Evolutionary conservation across 2,329 filamentous ascomycete genomes (phyloP), one percentile per base, ranked within the genome.

Genomic region (Tolypocladium paradoxum): DNA sequence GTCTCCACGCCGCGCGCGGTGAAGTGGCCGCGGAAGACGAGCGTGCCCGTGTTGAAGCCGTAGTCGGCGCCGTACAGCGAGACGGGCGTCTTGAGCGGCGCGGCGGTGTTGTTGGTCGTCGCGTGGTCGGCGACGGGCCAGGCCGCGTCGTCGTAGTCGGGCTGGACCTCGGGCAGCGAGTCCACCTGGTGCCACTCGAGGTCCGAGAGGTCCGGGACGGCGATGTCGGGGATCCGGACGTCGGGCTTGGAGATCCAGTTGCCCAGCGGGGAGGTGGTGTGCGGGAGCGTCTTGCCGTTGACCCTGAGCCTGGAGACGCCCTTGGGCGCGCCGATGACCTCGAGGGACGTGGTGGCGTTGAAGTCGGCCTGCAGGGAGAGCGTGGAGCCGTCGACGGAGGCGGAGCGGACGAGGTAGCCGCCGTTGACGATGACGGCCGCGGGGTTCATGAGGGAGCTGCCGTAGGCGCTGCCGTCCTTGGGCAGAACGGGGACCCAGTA

Each of bases 1-100:
- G 72, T 71, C 57, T 89, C 85, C 1, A 74, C 68, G 18, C 84
- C 84, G 1, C 72, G 76, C 5, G 86, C 81, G 1, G 71, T 76
- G 64, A 92, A 91, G 58, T 82, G 75, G 0, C 86, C 87, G 2
- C 87, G 79, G 71, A 81, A 91, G 48, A 91, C 60, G 0, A 90
- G 73, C 1, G 79, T 79, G 3, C 87, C 87, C 0, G 82, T 76
- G 64, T 88, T 76, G 67, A 83, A 91, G 27, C 87, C 87, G 61
- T 91, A 91, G 66, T 91, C 87, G 18, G 79, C 79, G 0, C 76
- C 76, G 61, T 85, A 88, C 0, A 91, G 76, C 0, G 81, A 83
- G 0, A 79, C 82, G 0, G 85, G 82, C 0, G 87, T 90, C 0
- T 72, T 76, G 2, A 85, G 69, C 2, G 76, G 69, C 24, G 68